phyloP scores from a whole-genome alignment of 192 early-diverging fungal species.

The Lobosporangium transversale region DNA sequence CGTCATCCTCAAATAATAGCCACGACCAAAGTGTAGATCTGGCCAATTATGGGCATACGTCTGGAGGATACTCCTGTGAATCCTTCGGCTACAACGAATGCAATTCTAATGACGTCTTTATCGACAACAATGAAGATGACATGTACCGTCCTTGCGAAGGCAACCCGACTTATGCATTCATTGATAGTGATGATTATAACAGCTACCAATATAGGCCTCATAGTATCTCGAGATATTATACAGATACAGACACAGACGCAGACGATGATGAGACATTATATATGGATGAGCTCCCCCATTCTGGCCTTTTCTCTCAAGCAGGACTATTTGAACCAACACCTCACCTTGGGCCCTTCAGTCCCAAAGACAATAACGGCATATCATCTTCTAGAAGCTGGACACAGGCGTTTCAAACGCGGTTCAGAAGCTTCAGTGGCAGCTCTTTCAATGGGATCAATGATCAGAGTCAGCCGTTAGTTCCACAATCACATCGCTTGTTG shows the following conservation, averaged over 20 bases:
- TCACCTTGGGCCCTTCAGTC: slow-evolving; percentile 28
- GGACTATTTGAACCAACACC: not conserved
- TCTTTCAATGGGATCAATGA: not conserved
- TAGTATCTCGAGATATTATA: no score
- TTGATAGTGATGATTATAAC: not conserved
- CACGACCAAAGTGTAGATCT: no score
- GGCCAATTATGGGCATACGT: not conserved
- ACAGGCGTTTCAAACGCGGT: slow-evolving; percentile 9
- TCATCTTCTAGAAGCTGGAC: slow-evolving; percentile 9
- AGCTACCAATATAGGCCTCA: not conserved
- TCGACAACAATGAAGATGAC: not conserved
- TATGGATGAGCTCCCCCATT: not conserved
- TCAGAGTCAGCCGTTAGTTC: not conserved
- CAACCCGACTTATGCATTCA: no score
- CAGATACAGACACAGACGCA: not conserved
- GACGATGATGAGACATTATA: slow-evolving; percentile 2
- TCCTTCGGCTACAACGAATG: not conserved
- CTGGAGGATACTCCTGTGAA: not conserved
- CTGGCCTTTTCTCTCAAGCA: not conserved
- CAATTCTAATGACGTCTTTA: not conserved
- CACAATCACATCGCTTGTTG: no score
- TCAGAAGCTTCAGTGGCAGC: not conserved
- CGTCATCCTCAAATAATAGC: no score
- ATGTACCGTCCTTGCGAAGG: no score
- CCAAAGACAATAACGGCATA: not conserved